These are phyloP conservation scores for Vigna reflexopilosa DNA, from an alignment of 306 rosid species.

Conservation along the genomic window DNA sequence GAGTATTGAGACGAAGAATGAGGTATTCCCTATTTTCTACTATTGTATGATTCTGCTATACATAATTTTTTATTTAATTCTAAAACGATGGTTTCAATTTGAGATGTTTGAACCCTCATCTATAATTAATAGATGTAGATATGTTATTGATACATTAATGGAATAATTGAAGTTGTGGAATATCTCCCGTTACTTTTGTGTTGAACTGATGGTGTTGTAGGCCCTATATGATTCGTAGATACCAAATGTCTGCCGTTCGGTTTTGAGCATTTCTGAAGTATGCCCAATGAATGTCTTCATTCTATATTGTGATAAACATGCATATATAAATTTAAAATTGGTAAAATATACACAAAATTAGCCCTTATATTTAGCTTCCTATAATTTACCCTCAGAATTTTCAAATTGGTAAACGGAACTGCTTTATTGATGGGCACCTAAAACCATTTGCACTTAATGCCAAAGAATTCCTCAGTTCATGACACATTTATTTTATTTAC, in stretches of 20 bases:
- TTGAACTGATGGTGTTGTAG: background rate
- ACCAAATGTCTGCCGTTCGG: background rate
- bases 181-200: constrained; percentile 9
- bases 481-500: background rate
- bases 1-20: constrained; percentile 75
- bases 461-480: background rate
- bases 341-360: background rate
- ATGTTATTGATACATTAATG: constrained; percentile 16
- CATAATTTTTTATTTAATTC: background rate
- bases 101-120: background rate
- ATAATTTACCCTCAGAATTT: background rate
- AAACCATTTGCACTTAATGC: background rate
- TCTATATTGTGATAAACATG: background rate
- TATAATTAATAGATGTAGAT: background rate
- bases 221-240: background rate
- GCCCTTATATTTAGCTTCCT: background rate
- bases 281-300: background rate
- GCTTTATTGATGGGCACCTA: background rate
- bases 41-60: constrained; percentile 21
- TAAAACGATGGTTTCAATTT: background rate
- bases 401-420: background rate
- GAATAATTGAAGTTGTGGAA: constrained; percentile 8
- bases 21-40: constrained; percentile 59
- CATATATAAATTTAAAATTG: background rate
- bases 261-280: constrained; percentile 4